Conservation (phyloP, 768 basidiomycete genomes). For the Kwoniella sp. region DNA sequence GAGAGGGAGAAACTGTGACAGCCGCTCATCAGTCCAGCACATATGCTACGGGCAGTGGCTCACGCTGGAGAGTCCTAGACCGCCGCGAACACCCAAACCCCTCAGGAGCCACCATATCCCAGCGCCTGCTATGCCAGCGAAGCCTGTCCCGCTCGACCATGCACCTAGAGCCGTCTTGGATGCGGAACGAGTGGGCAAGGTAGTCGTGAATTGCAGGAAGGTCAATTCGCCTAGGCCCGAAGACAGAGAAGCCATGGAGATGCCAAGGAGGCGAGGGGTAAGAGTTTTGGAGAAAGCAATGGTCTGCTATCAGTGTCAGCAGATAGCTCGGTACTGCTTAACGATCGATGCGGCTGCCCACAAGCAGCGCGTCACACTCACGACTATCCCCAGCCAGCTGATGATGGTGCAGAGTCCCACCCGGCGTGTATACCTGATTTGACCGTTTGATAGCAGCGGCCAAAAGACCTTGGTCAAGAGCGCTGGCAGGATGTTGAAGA, state of each 20-base stretch:
- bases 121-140: conserved; percentile 86
- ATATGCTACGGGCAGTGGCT: neutral
- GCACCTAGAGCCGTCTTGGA: conserved; percentile 81
- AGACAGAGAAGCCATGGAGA: conserved; percentile 76
- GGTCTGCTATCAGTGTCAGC: conserved; percentile 57
- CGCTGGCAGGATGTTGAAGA: conserved; percentile 90
- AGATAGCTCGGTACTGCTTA: no score
- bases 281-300: conserved; percentile 69
- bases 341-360: no score
- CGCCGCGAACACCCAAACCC: conserved; percentile 72
- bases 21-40: neutral
- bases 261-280: conserved; percentile 69
- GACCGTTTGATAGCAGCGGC: conserved; percentile 83
- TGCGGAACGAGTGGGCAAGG: conserved; percentile 30
- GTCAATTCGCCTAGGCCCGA: conserved; percentile 92
- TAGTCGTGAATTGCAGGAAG: conserved; percentile 77
- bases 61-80: conserved; percentile 62
- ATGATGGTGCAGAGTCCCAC: conserved; percentile 68
- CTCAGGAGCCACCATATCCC: conserved; percentile 93
- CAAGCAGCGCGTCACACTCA: conserved; percentile 52
- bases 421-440: conserved; percentile 72
- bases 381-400: conserved; percentile 81
- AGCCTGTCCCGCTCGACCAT: conserved; percentile 91
- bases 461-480: conserved; percentile 82
- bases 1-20: conserved; percentile 68